Percentiles rank a stretch among this genome's conserved stretches.
Conservation (phyloP, 345 rosid genomes). For the Gossypium australe region DNA sequence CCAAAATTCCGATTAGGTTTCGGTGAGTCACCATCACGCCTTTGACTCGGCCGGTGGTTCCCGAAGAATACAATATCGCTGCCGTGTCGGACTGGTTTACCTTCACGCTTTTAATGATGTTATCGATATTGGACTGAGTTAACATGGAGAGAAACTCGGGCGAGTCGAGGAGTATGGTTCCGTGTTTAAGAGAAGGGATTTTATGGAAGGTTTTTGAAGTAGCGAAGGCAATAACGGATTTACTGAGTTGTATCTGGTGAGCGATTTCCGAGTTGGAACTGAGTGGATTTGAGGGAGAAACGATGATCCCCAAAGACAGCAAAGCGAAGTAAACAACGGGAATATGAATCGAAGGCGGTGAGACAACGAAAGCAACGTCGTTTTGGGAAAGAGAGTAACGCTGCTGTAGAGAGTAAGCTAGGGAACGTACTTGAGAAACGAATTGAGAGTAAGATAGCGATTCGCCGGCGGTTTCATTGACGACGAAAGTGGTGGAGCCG, state of each 20-base stretch:
- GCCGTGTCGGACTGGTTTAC: conserved; percentile 60
- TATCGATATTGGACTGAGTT: conserved; percentile 6
- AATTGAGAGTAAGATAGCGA: conserved; percentile 43
- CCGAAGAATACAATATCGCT: conserved; percentile 75
- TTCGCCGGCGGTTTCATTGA: conserved; percentile 39
- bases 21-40: conserved; percentile 68
- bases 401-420: conserved; percentile 38
- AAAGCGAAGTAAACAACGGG: conserved; percentile 71
- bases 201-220: conserved; percentile 40
- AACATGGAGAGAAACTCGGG: conserved; percentile 60
- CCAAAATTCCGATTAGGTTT: conserved; percentile 53
- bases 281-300: conserved; percentile 74
- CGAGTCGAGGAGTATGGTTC: conserved; percentile 58
- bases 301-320: conserved; percentile 57
- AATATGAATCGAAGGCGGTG: conserved; percentile 50
- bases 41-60: conserved; percentile 76
- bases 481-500: conserved; percentile 30
- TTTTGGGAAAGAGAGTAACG: conserved; percentile 36
- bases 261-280: conserved; percentile 51
- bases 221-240: conserved; percentile 69
- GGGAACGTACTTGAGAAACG: conserved; percentile 37
- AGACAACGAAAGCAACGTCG: conserved; percentile 63
- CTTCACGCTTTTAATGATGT: conserved; percentile 12
- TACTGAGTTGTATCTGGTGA: conserved; percentile 47
- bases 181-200: conserved; percentile 34